A percentile compares a stretch with the other conserved stretches of the same genome.
These are phyloP conservation scores for Tolypocladium pustulatum DNA, from an alignment of 2,329 filamentous ascomycete genomes.

Conservation along the genomic window DNA sequence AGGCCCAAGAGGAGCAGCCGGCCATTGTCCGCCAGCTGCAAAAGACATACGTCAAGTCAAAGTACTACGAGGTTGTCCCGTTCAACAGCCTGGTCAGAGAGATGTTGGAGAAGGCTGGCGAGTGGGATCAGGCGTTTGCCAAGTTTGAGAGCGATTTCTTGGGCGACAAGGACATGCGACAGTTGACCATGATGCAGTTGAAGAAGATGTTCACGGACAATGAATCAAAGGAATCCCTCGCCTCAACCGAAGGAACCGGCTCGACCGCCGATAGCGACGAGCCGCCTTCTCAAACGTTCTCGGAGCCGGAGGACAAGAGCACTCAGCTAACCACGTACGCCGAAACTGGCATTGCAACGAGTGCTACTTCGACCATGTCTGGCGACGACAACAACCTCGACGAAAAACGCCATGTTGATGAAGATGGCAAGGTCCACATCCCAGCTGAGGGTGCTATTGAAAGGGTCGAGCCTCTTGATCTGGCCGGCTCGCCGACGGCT, in stretches of 20 bases:
- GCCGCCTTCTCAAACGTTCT: constrained; percentile 31
- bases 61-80: constrained; percentile 94
- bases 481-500: constrained; percentile 27
- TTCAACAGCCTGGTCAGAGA: constrained; percentile 80
- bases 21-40: constrained; percentile 68
- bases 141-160: constrained; percentile 92
- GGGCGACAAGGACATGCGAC: constrained; percentile 90
- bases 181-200: constrained; percentile 82
- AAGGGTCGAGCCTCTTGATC: constrained; percentile 38
- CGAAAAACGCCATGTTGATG: constrained; percentile 11
- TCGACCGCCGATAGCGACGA: constrained; percentile 44
- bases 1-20: constrained; percentile 73
- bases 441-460: constrained; percentile 28
- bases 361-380: constrained; percentile 13
- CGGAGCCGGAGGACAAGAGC: constrained; percentile 36
- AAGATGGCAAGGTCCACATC: constrained; percentile 19
- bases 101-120: constrained; percentile 84
- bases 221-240: constrained; percentile 67
- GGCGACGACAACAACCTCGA: constrained; percentile 8
- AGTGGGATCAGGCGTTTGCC: constrained; percentile 84
- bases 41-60: constrained; percentile 82
- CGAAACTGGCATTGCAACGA: constrained; percentile 22
- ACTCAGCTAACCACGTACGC: constrained; percentile 31
- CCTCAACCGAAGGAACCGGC: constrained; percentile 54
- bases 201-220: constrained; percentile 93